Evolutionary conservation across 116 monocot genomes (phyloP), one percentile per base, ranked within the genome.

Genomic region (Papilionanthe hybrid): DNA sequence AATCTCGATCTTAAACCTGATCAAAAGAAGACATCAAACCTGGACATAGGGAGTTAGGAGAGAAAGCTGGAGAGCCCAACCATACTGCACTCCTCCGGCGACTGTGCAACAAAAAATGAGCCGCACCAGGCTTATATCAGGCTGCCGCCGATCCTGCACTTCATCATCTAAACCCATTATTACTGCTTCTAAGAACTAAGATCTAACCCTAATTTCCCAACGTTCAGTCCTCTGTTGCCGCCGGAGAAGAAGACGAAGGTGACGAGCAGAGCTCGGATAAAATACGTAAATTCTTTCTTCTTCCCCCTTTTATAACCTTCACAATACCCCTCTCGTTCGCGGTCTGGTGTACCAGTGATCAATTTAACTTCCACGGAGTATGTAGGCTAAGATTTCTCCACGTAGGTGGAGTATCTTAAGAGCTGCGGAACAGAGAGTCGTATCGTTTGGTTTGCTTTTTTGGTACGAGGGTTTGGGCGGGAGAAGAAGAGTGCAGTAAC

Each of bases 41-140:
- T 81, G 81, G 42, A 81, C 74, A 58, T 81, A 81, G 1, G 81
- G 81, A 25, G 81, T 81, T 23, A 81, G 58, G 10, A 81, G 81
- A 27, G 81, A 81, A 18, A 81, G 81, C 74, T 81, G 81, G 49
- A 81, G 74, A 44, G 81, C 81, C 81, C 81, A 81, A 10, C 81
- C 81, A 44, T 57, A 81, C 75, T 81, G 81, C n/a, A 81, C 60
- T 5, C 81, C 81, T 55, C 74, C 81, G 49, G 74, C 81, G 42
- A 81, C 81, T 66, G 63, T 76, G 75, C 81, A 75, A 19, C 27
- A n/a, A 44, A 81, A 81, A 0, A 82, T 63, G 48, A 82, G 50
- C 20, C 82, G 58, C 28, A 68, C 3, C 76, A 81, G 19, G 60
- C 75, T 75, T 9, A 81, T 81, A 28, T 75, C 81, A 7, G 69